phyloP scores from a whole-genome alignment of 495 filamentous ascomycete species.

The Symbiotaphrina buchneri region DNA sequence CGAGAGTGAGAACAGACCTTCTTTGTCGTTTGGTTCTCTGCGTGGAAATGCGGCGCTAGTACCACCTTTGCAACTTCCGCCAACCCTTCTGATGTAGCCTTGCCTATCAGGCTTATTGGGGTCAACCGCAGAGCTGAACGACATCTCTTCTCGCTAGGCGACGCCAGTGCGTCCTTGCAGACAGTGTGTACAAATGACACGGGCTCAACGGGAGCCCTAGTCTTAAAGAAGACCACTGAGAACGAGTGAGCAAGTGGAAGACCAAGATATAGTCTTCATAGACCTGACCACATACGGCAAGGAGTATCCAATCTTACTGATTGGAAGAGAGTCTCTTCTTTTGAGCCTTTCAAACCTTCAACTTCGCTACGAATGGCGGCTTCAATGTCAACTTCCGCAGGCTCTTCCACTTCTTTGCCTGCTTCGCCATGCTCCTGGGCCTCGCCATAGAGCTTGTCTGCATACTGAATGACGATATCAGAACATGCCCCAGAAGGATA shows the following conservation, averaged over 20 bases:
- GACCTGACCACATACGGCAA: constrained; percentile 31
- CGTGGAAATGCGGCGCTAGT: constrained; percentile 49
- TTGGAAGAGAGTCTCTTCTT: constrained; percentile 26
- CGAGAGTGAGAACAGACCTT: background rate
- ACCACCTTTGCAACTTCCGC: constrained; percentile 48
- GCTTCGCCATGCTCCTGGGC: constrained; percentile 9
- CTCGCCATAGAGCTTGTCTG: constrained; percentile 29
- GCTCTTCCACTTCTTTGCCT: constrained; percentile 1
- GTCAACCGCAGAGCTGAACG: constrained; percentile 72
- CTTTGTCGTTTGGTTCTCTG: constrained; percentile 7
- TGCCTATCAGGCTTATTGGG: constrained; percentile 51
- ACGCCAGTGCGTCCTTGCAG: constrained; percentile 35
- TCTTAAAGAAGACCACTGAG: constrained; percentile 41
- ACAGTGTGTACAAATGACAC: constrained; percentile 56
- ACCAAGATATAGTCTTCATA: constrained; percentile 2
- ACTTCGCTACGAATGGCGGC: constrained; percentile 62
- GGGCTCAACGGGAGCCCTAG: constrained; percentile 48
- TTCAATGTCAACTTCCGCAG: constrained; percentile 52
- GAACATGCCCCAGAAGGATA: constrained; percentile 1
- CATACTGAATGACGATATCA: constrained; percentile 20
- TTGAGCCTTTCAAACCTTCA: constrained; percentile 31
- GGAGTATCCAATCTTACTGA: constrained; percentile 49
- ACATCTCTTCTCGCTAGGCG: constrained; percentile 29
- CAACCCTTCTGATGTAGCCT: constrained; percentile 56
- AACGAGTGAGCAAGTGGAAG: constrained; percentile 4